phyloP scores from a whole-genome alignment of 2,329 filamentous ascomycete species.

The Pleomassaria siparia region DNA sequence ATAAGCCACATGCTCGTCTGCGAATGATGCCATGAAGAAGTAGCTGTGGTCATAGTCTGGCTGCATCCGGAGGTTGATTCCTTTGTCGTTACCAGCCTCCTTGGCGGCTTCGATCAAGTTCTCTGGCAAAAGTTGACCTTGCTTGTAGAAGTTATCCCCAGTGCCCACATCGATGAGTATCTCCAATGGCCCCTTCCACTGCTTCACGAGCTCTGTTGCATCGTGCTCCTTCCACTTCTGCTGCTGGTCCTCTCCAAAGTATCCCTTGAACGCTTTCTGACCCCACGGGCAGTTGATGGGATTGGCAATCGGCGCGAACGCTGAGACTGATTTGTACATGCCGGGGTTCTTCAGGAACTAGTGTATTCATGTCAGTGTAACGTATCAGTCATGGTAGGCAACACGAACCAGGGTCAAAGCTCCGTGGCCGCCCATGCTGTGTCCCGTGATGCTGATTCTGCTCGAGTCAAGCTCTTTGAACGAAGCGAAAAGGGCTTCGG shows the following conservation, averaged over 20 bases:
- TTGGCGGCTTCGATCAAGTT: conserved; percentile 82
- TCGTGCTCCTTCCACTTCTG: conserved; percentile 86
- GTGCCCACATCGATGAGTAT: conserved; percentile 91
- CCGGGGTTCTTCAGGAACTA: conserved; percentile 87
- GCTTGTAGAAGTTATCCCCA: conserved; percentile 94
- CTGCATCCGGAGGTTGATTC: conserved; percentile 80
- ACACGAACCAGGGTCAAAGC: conserved; percentile 72
- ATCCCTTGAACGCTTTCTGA: conserved; percentile 89
- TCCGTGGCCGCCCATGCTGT: conserved; percentile 97
- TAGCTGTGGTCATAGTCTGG: conserved; percentile 96
- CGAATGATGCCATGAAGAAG: conserved; percentile 91
- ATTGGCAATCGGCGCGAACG: conserved; percentile 89
- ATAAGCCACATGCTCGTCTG: conserved; percentile 86
- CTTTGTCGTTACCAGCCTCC: conserved; percentile 69
- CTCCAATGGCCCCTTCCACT: conserved; percentile 72
- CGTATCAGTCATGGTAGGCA: neutral
- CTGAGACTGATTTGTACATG: conserved; percentile 83
- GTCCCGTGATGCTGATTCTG: conserved; percentile 82
- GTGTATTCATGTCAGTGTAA: conserved; percentile 7
- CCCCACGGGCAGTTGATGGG: conserved; percentile 88
- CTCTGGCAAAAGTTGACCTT: conserved; percentile 88
- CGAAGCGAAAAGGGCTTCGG: conserved; percentile 68
- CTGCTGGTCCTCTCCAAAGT: conserved; percentile 74
- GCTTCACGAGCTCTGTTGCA: conserved; percentile 82
- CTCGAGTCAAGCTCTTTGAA: conserved; percentile 71